Evolutionary conservation across 2,329 filamentous ascomycete genomes (phyloP), one percentile per base, ranked within the genome.

Genomic region (Endocalyx cinctus): DNA sequence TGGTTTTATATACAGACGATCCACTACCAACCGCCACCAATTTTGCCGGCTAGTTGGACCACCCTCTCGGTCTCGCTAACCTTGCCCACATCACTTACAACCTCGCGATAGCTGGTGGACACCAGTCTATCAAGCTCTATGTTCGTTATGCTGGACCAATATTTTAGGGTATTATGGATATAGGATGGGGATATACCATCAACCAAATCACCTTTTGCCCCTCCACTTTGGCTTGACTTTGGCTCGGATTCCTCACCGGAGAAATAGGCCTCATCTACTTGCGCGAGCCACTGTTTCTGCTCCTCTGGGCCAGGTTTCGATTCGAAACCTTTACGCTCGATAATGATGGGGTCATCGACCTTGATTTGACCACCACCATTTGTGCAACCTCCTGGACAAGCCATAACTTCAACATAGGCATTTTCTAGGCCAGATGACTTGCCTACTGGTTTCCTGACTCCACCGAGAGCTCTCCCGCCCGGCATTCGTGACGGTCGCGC

Each of bases 361-460:
- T 95, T 95, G 56, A 98, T 82, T 66, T 98, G 92, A 1, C 92
- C 92, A 23, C 92, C 92, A 2, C 92, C 92, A 51, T 98, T 98
- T 34, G 92, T 98, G 64, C 92, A 98, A 4, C 92, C 92, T n/a
- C 92, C 92, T 0, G 92, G 92, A 59, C 92, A 98, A 11, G 92
- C 92, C 92, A 98, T 98, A 38, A 98, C 92, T 63, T 98, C 92
- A 17, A 97, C 85, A 60, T 94, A 97, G n/a, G 84, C 75, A 57
- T 89, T 89, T 22, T 95, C 87, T 6, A 75, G 61, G 5, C 64
- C 60, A 13, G 60, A 56, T 13, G 66, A 50, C 47, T 74, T 74
- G 6, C 64, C 74, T 12, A 59, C 65, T 5, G 67, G 69, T 41
- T 68, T 73, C 37, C 73, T 72, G 27, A 66, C 73, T 33, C 68